Evolutionary conservation across 2,329 filamentous ascomycete genomes (phyloP).

Genomic region (Albifimbria verrucaria): DNA sequence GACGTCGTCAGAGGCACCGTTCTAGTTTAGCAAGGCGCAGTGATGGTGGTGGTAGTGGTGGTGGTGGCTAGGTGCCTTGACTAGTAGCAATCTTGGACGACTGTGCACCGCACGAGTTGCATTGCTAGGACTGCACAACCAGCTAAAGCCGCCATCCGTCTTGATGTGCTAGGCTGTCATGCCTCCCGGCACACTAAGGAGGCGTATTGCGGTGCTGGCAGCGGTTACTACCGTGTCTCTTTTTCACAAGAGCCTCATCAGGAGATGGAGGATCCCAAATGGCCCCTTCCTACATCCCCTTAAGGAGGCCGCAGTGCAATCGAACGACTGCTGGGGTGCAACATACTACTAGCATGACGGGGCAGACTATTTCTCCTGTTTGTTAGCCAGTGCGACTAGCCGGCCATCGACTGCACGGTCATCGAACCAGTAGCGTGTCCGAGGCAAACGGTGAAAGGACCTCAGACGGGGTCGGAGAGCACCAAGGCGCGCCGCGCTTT

Average conservation of each 20-base stretch:
- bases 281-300: neutral
- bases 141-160: too few species aligned
- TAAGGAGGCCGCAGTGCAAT: too few species aligned
- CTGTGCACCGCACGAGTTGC: neutral
- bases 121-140: neutral
- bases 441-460: neutral
- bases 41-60: too few species aligned
- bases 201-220: too few species aligned
- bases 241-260: neutral
- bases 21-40: neutral
- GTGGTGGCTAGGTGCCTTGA: neutral
- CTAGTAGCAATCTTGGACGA: neutral
- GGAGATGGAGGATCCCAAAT: neutral
- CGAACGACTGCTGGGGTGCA: neutral
- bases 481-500: neutral
- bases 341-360: neutral
- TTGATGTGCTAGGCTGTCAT: too few species aligned
- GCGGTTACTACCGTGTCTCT: neutral
- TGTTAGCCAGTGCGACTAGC: neutral
- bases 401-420: neutral
- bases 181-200: too few species aligned
- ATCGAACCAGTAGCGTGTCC: neutral
- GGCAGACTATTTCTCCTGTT: neutral
- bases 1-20: neutral
- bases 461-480: neutral